Evolutionary conservation across 345 rosid species (phyloP).

Genomic region (Kernera saxatilis): DNA sequence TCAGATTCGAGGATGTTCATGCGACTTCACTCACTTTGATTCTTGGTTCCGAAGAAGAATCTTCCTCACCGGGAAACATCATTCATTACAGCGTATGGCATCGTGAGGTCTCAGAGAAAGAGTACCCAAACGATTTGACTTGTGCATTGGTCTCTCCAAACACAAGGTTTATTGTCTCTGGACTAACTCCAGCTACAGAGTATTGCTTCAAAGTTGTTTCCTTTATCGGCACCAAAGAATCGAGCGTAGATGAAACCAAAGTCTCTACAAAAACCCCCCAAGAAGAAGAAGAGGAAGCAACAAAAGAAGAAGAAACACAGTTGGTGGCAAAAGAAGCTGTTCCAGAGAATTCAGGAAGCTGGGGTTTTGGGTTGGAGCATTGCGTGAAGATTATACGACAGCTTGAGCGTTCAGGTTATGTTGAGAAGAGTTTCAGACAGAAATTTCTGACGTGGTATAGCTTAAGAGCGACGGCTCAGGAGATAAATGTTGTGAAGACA

Average conservation of each 20-base stretch:
- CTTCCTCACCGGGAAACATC: slow-evolving; percentile 25
- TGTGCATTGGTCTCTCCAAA: slow-evolving; percentile 44
- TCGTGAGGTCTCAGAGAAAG: slow-evolving; percentile 39
- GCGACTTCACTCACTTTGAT: slow-evolving; percentile 50
- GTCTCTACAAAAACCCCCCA: slow-evolving; percentile 28
- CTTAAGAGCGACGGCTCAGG: slow-evolving; percentile 63
- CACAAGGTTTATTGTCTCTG: slow-evolving; percentile 46
- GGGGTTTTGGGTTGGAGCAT: slow-evolving; percentile 39
- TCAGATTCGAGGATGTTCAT: slow-evolving; percentile 51
- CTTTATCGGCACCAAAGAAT: slow-evolving; percentile 35
- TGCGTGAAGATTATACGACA: slow-evolving; percentile 69
- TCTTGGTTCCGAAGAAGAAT: slow-evolving; percentile 37
- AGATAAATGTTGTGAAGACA: slow-evolving; percentile 60
- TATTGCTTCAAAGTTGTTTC: slow-evolving; percentile 53
- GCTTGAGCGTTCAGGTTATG: slow-evolving; percentile 63
- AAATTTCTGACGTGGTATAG: slow-evolving; percentile 89
- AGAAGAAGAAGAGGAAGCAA: neutral
- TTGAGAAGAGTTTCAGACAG: slow-evolving; percentile 71
- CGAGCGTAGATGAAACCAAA: slow-evolving; percentile 39
- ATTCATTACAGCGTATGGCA: slow-evolving; percentile 47
- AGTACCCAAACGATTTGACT: slow-evolving; percentile 51
- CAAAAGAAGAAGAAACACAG: slow-evolving; percentile 50
- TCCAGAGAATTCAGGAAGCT: neutral
- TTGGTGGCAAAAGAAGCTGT: neutral
- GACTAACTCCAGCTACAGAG: slow-evolving; percentile 51